A percentile compares a stretch with the other conserved stretches of the same genome.
These are phyloP conservation scores for Candida rishiriensis DNA, from an alignment of 805 yeast genomes.

Conservation along the genomic window DNA sequence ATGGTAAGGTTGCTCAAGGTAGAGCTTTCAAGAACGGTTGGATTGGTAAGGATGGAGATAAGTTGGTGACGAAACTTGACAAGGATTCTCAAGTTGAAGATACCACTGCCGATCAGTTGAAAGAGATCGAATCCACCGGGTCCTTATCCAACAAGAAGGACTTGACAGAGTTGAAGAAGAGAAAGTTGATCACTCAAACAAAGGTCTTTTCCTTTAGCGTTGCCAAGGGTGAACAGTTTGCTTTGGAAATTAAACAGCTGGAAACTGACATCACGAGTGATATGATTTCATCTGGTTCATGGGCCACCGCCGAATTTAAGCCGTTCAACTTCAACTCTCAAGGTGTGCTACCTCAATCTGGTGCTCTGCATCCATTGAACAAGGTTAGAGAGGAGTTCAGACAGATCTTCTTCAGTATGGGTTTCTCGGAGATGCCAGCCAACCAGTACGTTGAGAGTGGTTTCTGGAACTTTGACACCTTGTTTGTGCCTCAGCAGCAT, in stretches of 20 bases:
- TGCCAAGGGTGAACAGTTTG: constrained; percentile 78
- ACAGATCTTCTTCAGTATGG: constrained; percentile 96
- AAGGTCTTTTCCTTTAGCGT: constrained; percentile 75
- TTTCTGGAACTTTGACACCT: constrained; percentile 97
- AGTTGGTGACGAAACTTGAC: constrained; percentile 57
- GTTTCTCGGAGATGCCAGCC: constrained; percentile 98
- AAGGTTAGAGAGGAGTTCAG: constrained; percentile 97
- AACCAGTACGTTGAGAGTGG: constrained; percentile 97
- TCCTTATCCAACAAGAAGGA: constrained; percentile 54
- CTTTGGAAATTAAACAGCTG: constrained; percentile 68
- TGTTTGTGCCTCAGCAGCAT: constrained; percentile 98
- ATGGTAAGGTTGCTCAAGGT: constrained; percentile 92
- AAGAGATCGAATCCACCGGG: constrained; percentile 53
- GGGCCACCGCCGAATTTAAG: constrained; percentile 84
- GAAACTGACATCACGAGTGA: constrained; percentile 95
- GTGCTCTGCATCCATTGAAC: constrained; percentile 94
- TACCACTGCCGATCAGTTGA: constrained; percentile 60
- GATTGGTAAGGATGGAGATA: constrained; percentile 86
- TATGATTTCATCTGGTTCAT: constrained; percentile 77
- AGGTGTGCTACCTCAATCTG: constrained; percentile 80
- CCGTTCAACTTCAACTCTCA: constrained; percentile 95
- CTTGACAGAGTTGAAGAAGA: constrained; percentile 83
- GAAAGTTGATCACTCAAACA: constrained; percentile 72
- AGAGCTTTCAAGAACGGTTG: constrained; percentile 97
- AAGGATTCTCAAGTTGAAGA: constrained; percentile 52